These are phyloP conservation scores for Zymoseptoria tritici DNA, from an alignment of 2,329 filamentous ascomycete species.

Conservation along the genomic window DNA sequence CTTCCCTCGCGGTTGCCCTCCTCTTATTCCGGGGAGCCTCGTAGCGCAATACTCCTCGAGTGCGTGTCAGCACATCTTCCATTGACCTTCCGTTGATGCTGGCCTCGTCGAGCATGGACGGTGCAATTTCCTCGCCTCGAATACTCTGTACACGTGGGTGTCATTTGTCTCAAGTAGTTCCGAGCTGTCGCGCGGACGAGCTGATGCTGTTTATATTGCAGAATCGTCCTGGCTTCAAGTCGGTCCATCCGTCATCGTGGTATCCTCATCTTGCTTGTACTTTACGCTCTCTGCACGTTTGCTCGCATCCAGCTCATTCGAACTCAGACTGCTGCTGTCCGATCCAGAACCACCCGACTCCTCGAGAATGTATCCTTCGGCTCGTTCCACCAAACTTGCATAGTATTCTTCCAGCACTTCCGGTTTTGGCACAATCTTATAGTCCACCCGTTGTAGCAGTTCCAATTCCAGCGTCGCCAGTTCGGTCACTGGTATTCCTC, in stretches of 20 bases:
- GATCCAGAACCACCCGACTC: constrained; percentile 9
- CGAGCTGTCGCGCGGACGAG: background rate
- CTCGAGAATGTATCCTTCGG: constrained; percentile 51
- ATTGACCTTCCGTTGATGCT: background rate
- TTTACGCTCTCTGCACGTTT: background rate
- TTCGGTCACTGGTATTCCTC: constrained; percentile 83
- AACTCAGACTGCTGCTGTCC: constrained; percentile 10
- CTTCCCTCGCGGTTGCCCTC: background rate
- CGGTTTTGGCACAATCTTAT: constrained; percentile 93
- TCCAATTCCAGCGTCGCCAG: constrained; percentile 87
- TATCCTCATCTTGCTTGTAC: constrained; percentile 2
- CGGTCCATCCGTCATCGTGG: constrained; percentile 3
- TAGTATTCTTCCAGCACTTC: constrained; percentile 94
- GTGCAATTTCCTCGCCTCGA: background rate
- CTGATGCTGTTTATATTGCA: background rate
- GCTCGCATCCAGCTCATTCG: background rate
- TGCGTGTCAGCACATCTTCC: background rate
- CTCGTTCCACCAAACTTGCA: constrained; percentile 67
- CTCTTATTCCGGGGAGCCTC: background rate
- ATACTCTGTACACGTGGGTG: background rate
- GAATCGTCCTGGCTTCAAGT: constrained; percentile 1
- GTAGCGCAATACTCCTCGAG: background rate
- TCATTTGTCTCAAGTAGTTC: background rate
- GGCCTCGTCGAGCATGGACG: background rate
- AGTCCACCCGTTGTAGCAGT: constrained; percentile 85